Evolutionary conservation across 169 alveolate genomes (phyloP), one percentile per base, ranked within the genome.

Genomic region (Ichthyophthirius multifiliis): DNA sequence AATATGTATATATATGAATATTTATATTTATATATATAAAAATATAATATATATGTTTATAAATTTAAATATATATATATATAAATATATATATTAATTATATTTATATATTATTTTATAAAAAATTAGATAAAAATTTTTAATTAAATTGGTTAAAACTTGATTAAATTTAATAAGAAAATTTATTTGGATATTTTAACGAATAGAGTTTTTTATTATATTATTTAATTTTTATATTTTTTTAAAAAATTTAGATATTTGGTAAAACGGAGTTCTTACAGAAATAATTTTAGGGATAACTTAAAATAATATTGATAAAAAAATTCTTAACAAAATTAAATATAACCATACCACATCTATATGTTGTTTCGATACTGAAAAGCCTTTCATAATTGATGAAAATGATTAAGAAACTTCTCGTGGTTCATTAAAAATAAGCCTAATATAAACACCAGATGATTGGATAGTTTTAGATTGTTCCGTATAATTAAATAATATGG

Each of bases 381-480:
- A n/a, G n/a, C n/a, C n/a, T n/a, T n/a, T n/a, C n/a, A n/a, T n/a
- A n/a, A n/a, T n/a, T n/a, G n/a, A n/a, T n/a, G n/a, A n/a, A n/a
- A n/a, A n/a, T n/a, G n/a, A n/a, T n/a, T n/a, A n/a, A n/a, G n/a
- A n/a, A n/a, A n/a, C n/a, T n/a, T n/a, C n/a, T n/a, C n/a, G n/a
- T n/a, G n/a, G n/a, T n/a, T n/a, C n/a, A n/a, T n/a, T n/a, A n/a
- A n/a, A n/a, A n/a, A n/a, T n/a, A n/a, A n/a, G n/a, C n/a, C n/a
- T n/a, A n/a, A n/a, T n/a, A n/a, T n/a, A n/a, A n/a, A 55, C 71
- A 15, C 43, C 23, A 55, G 71, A 55, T 15, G 71, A 55, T 55
- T 55, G 71, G 71, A 55, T 55, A 20, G 18, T 55, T 55, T 27
- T 55, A 3, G 71, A 55, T 55, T 34, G 43, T 2, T 55, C 71